A percentile compares a stretch with the other conserved stretches of the same genome.
Conservation (phyloP, 495 filamentous ascomycete species). For the Hyphodiscus hymeniophilus region DNA sequence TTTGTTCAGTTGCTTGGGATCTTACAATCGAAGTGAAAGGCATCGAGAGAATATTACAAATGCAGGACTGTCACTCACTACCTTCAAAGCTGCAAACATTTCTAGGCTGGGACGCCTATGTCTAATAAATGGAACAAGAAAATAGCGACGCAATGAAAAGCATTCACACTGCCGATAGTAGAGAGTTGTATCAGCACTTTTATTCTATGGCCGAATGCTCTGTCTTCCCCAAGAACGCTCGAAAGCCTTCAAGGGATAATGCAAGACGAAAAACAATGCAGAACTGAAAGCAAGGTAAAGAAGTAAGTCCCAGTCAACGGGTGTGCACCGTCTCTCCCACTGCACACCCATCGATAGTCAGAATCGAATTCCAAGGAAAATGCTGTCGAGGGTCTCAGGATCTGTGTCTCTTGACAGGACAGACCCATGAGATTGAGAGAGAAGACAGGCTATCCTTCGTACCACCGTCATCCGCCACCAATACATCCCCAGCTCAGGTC, state of each 20-base stretch:
- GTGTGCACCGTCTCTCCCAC: conserved; percentile 27
- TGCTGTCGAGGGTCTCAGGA: conserved; percentile 26
- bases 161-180: too few relatives aligned
- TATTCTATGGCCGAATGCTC: not conserved
- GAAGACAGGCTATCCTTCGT: conserved; percentile 44
- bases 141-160: too few relatives aligned
- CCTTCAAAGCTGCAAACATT: too few relatives aligned
- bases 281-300: not conserved
- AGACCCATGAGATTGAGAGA: conserved; percentile 44
- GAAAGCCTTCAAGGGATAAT: not conserved
- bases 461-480: not conserved
- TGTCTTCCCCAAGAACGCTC: not conserved
- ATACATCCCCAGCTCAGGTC: not conserved
- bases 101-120: too few relatives aligned
- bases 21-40: too few relatives aligned
- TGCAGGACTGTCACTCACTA: too few relatives aligned
- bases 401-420: conserved; percentile 10
- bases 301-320: conserved; percentile 12
- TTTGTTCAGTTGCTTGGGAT: too few relatives aligned
- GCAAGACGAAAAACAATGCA: not conserved
- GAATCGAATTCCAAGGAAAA: conserved; percentile 11
- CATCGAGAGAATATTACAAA: too few relatives aligned
- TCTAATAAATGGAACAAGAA: too few relatives aligned
- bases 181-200: too few relatives aligned
- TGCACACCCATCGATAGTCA: conserved; percentile 19